Base-by-base conservation (phyloP, 352 stramenopile species). In the Pythium phragmiticola region DNA sequence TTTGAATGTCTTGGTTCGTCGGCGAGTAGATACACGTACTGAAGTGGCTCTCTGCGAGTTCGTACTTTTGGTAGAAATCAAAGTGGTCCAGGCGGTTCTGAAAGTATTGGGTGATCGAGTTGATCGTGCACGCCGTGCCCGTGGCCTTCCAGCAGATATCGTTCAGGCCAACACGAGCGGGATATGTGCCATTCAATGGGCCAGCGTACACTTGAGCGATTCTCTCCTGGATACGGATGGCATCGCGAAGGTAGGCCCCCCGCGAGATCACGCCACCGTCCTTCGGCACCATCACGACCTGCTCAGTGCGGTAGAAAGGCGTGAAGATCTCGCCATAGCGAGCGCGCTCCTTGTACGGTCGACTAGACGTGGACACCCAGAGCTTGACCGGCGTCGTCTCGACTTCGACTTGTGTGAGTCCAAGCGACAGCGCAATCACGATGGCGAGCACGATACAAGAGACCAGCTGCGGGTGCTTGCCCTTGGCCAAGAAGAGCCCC, bases 101-200 rank as follows among this genome's bases (percentile, higher is more conserved):
- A 59, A 83, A 89, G 63, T 81, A 87, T 65, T 89, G 77, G 0
- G 77, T 87, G 65, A 89, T 87, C 34, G 77, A 64, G 37, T 82
- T 80, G 26, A 87, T 65, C 4, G 76, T 80, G 55, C 79, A 88
- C 7, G n/a, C 57, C 2, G 76, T 84, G 9, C 75, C 75, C 2
- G 77, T 86, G 2, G 70, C 72, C 45, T 78, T 79, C 70, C 76
- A 82, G 63, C 78, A 88, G 26, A 86, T 77, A 52, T 86, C 75
- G 14, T 73, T 37, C 13, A 88, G 42, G 3, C n/a, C 17, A 19
- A 84, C 53, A 28, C 60, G 63, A 7, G 75, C 54, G 23, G 71
- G 60, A 42, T 63, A 69, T 7, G 51, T 55, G 4, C 48, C 66
- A 23, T 63, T 43, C 2, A 9, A 7, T 8, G 51, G 59, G 7